A percentile compares a stretch with the other conserved stretches of the same genome.
Conservation (phyloP, 164 flowering plant genomes). For the Sextonia rubra region DNA sequence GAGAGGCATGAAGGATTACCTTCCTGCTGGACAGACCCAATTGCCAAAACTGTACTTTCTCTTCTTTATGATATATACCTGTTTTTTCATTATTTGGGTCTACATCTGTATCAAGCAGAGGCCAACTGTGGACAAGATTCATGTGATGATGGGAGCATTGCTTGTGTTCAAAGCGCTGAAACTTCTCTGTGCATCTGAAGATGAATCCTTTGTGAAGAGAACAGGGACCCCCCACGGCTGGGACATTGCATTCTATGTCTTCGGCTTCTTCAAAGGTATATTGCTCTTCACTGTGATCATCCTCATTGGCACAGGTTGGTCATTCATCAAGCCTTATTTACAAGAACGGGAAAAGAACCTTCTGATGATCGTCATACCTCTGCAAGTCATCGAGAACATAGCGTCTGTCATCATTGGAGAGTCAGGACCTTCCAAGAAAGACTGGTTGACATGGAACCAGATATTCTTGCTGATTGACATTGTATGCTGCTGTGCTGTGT, state of each 20-base stretch:
- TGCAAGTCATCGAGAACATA: constrained; percentile 39
- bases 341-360: constrained; percentile 41
- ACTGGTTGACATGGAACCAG: constrained; percentile 44
- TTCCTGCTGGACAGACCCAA: constrained; percentile 29
- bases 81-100: constrained; percentile 21
- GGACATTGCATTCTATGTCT: constrained; percentile 36
- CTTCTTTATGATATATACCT: constrained; percentile 20
- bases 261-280: constrained; percentile 36
- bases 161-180: constrained; percentile 31
- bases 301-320: constrained; percentile 48
- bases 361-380: constrained; percentile 34
- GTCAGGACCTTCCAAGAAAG: constrained; percentile 28
- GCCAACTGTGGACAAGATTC: constrained; percentile 26
- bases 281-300: constrained; percentile 38
- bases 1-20: constrained; percentile 23
- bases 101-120: constrained; percentile 24
- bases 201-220: constrained; percentile 19
- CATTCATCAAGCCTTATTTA: constrained; percentile 37
- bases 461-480: constrained; percentile 32
- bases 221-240: constrained; percentile 45
- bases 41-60: constrained; percentile 26
- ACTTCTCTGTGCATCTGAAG: constrained; percentile 38
- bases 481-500: constrained; percentile 31
- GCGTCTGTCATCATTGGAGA: constrained; percentile 31
- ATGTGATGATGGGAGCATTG: constrained; percentile 34